Base-by-base conservation (phyloP, 2,329 filamentous ascomycete species). In the Venturia pyrina region DNA sequence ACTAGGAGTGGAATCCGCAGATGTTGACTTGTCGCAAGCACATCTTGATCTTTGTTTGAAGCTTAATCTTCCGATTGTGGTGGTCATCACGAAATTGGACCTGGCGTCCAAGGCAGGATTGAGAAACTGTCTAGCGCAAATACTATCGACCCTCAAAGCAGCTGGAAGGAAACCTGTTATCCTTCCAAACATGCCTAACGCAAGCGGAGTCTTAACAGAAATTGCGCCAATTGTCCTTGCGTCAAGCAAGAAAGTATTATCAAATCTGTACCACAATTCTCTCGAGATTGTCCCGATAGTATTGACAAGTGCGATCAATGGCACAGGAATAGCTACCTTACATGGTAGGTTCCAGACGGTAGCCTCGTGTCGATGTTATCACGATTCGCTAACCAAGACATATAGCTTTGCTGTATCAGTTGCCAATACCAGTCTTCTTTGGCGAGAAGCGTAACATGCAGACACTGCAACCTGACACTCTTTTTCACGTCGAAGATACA, bases 401-500 rank as follows among this genome's bases (percentile, higher is more conserved):
- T 15, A 5, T 15, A 59, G 53, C 91, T 21, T 82, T 98, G 24
- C 79, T 99, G 15, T 85, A 87, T 66, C 84, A 83, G 65, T 80
- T 99, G 50, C 93, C 93, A 0, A 81, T 93, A 28, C 88, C 74
- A 1, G 50, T 69, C 2, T 21, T 50, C 32, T 48, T 69, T 5
- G 66, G 70, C 11, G 59, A 67, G 19, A 61, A 66, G 3, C 62
- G 62, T n/a, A 66, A 41, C 44, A 37, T 19, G 37, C 19, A 32
- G 41, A 19, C 1, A 68, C 15, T 53, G 64, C 60, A 68, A 28
- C 84, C 86, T 1, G 79, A 80, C 5, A 84, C 84, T 43, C 78
- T 97, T 1, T 98, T 98, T 72, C 90, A 97, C 72, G 85, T 98
- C 32, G 93, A 98, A 73, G 93, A 97, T 70, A 87, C 92, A 0